phyloP scores from a whole-genome alignment of 768 basidiomycete genomes.

The Boletus vermiculosoides region DNA sequence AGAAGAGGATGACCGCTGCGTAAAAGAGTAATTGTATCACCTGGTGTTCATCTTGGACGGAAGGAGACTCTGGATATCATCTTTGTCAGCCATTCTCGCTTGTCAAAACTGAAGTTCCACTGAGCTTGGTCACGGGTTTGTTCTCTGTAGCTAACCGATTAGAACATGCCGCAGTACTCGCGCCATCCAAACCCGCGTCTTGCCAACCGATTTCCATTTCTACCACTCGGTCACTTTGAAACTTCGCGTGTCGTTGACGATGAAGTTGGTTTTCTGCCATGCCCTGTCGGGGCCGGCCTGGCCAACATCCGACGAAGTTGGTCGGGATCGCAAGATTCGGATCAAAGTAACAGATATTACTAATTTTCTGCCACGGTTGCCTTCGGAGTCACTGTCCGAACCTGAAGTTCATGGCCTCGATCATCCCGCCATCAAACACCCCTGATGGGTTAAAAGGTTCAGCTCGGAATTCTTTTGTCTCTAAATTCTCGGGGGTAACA shows the following conservation, averaged over 20 bases:
- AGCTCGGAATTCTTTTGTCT: background rate
- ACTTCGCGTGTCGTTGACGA: background rate
- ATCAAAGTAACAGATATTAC: constrained; percentile 1
- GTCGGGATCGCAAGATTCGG: constrained; percentile 1
- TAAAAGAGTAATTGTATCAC: constrained; percentile 14
- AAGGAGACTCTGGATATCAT: background rate
- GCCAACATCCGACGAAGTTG: background rate
- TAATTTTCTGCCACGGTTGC: background rate
- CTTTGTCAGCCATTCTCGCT: constrained; percentile 3
- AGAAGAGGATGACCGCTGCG: background rate
- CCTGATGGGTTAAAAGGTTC: background rate
- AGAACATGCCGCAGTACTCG: constrained; percentile 10
- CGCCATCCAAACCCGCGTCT: background rate
- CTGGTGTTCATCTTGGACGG: constrained; percentile 1
- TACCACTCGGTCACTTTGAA: background rate
- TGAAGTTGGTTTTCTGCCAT: background rate
- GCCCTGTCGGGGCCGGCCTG: constrained; percentile 1
- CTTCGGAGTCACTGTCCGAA: background rate
- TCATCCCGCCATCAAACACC: background rate
- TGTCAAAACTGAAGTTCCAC: background rate
- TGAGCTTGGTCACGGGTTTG: background rate
- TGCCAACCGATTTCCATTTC: constrained; percentile 1
- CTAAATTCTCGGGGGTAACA: background rate
- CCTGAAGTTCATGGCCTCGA: background rate
- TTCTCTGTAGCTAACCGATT: background rate